Base-by-base conservation (phyloP, 2,329 filamentous ascomycete genomes). In the Zymoseptoria brevis region DNA sequence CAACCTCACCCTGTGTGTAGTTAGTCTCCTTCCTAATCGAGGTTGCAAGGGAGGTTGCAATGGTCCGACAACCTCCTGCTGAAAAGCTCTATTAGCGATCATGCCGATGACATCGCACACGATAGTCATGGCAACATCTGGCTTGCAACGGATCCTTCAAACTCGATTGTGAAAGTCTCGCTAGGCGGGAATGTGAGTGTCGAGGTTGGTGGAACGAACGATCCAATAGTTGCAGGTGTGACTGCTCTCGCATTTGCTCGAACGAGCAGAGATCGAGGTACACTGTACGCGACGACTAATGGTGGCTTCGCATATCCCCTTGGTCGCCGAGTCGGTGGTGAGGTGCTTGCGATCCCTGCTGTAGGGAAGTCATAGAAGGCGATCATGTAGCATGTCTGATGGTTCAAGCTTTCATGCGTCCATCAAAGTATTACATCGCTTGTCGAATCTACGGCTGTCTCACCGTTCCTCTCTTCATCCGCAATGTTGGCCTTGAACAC, bases 241-340 rank as follows among this genome's bases (percentile, higher is more conserved):
- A 66, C 61, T 5, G 53, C 63, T 51, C 53, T 58, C 8, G 57
- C 57, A 2, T 65, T 65, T 57, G 64, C 61, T 7, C 57, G 60
- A 48, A 57, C 56, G 4, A 54, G 19, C 13, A 57, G 26, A 13
- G 56, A 58, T 45, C 50, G 55, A 9, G 24, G 57, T 19, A 56
- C 50, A 9, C 26, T 65, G 22, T 65, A 64, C 53, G 57, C 62
- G 11, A 59, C 56, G 8, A 65, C 63, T 8, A 59, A 62, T 19
- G 64, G 61, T 48, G 63, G 61, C 9, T 19, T 60, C 16, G 51
- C 57, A 11, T 52, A 62, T 53, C 58, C 63, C 8, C 9, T 57
- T 11, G 45, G 22, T 2, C 53, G 57, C 11, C 6, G 52, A 9
- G 53, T 55, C 21, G 56, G 60, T 16, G 57, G 57, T 16, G 54